Conservation (phyloP, 768 basidiomycete species). For the Tubosaeta brunneosetosa region DNA sequence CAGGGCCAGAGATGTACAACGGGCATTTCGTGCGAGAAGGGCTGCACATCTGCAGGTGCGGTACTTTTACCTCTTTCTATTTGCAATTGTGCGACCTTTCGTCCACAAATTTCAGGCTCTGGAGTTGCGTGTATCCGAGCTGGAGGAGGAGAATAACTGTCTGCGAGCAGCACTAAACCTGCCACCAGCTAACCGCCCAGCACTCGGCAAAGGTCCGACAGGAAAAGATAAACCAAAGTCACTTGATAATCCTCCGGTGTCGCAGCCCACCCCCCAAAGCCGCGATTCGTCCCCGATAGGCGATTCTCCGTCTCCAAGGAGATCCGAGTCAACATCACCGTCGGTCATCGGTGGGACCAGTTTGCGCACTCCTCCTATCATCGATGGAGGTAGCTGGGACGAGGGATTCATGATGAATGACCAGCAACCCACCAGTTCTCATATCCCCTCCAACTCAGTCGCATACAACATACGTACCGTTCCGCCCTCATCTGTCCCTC, state of each 20-base stretch:
- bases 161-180: constrained; percentile 69
- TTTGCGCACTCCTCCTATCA: constrained; percentile 40
- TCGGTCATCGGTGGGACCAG: constrained; percentile 28
- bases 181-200: constrained; percentile 65
- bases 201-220: constrained; percentile 80
- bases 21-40: constrained; percentile 84
- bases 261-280: constrained; percentile 46
- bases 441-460: constrained; percentile 37
- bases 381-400: constrained; percentile 52
- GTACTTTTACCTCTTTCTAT: constrained; percentile 30
- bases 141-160: constrained; percentile 78
- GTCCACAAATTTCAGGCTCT: constrained; percentile 51
- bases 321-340: constrained; percentile 33
- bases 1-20: constrained; percentile 82
- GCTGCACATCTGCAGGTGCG: constrained; percentile 81
- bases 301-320: constrained; percentile 42
- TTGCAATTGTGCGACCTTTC: constrained; percentile 38
- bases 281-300: constrained; percentile 64
- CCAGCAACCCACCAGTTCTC: constrained; percentile 31
- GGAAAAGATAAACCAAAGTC: constrained; percentile 76
- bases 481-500: constrained; percentile 41
- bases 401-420: constrained; percentile 52
- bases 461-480: constrained; percentile 43
- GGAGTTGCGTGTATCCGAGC: constrained; percentile 73
- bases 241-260: constrained; percentile 32